Base-by-base conservation (phyloP, 441 rosid species). In the Monsonia emarginata region DNA sequence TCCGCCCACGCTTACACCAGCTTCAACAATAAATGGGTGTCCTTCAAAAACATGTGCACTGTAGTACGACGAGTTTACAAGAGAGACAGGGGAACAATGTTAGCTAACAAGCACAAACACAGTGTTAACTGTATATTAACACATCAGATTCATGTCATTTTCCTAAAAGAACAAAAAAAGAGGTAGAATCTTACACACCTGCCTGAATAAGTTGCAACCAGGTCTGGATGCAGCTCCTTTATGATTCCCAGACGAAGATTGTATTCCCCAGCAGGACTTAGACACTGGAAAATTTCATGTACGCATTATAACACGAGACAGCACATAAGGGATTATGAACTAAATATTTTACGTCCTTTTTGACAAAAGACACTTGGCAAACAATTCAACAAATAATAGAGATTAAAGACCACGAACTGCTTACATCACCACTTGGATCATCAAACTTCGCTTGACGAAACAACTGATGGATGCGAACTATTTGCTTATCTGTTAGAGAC, bases 41-140 rank as follows among this genome's bases (percentile, higher is more conserved):
- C 97, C 98, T 82, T 94, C 98, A 64, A 90, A 94, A 65, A 94
- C 96, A 84, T 94, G 98, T 73, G 98, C 97, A 84, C 98, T 94
- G 85, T 73, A 73, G n/a, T 67, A 61, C 19, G 64, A n/a, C n/a
- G 67, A 65, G 73, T 64, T 61, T 25, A 64, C 27, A 67, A 65
- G 67, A 68, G 72, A 38, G 72, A 59, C 69, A 65, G 30, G 62
- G 44, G n/a, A 63, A 60, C 25, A 36, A 2, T 40, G 34, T 22
- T 14, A 19, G 34, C 22, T 13, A 3, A 36, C 5, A 63, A 30
- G 34, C 16, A 32, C 32, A 8, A 27, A 22, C 13, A 42, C 19
- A 28, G 27, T 9, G n/a, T 31, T 25, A 63, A 36, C 6, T 36
- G 5, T 63, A 34, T 50, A 2, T 6, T 19, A 19, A 25, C 26